These are phyloP conservation scores for Cordyceps tenuipes DNA, from an alignment of 2,329 filamentous ascomycete genomes.

Conservation along the genomic window DNA sequence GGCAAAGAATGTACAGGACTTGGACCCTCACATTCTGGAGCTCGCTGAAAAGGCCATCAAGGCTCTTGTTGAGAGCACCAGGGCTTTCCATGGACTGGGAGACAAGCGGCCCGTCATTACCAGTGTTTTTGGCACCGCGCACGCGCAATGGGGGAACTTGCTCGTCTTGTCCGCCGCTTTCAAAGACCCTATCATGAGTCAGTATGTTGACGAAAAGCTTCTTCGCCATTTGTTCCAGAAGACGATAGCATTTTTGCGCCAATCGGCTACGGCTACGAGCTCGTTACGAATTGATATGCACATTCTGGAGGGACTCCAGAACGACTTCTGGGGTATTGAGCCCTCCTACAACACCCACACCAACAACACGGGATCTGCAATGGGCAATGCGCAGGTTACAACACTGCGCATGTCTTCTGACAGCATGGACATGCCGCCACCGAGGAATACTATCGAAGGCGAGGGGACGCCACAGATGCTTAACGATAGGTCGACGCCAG, in stretches of 20 bases:
- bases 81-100: slow-evolving; percentile 63
- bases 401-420: slow-evolving; percentile 12
- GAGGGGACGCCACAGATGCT: slow-evolving; percentile 4
- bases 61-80: slow-evolving; percentile 76
- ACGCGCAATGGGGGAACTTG: slow-evolving; percentile 96
- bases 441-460: neutral
- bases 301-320: slow-evolving; percentile 55
- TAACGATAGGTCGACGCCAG: neutral
- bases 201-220: slow-evolving; percentile 46
- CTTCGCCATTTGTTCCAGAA: slow-evolving; percentile 56
- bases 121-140: slow-evolving; percentile 92
- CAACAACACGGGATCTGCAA: neutral
- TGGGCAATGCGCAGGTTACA: slow-evolving; percentile 1
- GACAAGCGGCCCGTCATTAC: slow-evolving; percentile 71
- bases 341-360: neutral
- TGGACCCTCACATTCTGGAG: slow-evolving; percentile 39
- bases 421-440: slow-evolving; percentile 8
- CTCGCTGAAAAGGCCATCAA: slow-evolving; percentile 57
- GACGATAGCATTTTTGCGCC: slow-evolving; percentile 68
- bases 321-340: slow-evolving; percentile 31
- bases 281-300: slow-evolving; percentile 65
- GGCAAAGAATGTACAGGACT: slow-evolving; percentile 28
- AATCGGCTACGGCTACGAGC: slow-evolving; percentile 64
- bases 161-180: slow-evolving; percentile 80
- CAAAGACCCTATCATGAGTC: slow-evolving; percentile 52